phyloP scores from a whole-genome alignment of 768 basidiomycete species.

The Kwoniella europaea region DNA sequence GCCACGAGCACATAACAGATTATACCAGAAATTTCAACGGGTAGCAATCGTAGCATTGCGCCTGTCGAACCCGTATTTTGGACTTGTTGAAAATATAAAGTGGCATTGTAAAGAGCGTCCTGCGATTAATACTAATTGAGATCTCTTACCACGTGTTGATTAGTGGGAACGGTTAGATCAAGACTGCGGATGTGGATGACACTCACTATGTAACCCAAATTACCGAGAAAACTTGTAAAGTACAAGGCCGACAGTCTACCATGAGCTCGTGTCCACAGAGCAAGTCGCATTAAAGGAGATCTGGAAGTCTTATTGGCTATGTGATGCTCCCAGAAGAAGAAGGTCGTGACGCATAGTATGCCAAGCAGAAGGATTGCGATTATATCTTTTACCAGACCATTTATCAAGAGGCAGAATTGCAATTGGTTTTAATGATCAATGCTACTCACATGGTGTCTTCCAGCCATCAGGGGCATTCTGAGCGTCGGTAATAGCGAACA shows the following conservation, averaged over 20 bases:
- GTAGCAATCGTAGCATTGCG: constrained; percentile 38
- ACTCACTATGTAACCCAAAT: constrained; percentile 49
- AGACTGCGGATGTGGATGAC: neutral
- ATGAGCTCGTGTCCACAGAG: constrained; percentile 52
- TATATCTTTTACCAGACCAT: constrained; percentile 64
- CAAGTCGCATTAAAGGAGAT: constrained; percentile 53
- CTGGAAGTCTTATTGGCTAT: constrained; percentile 61
- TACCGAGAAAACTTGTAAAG: constrained; percentile 44
- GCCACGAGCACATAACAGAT: constrained; percentile 44
- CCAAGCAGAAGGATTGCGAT: constrained; percentile 71
- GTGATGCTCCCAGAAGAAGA: constrained; percentile 71
- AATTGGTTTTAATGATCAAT: too few relatives aligned
- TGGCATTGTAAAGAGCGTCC: constrained; percentile 23
- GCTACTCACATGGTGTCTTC: neutral
- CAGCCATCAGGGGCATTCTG: neutral
- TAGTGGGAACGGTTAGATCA: too few relatives aligned
- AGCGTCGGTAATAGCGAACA: neutral
- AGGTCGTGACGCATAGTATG: constrained; percentile 64
- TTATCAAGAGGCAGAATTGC: too few relatives aligned
- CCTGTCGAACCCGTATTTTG: constrained; percentile 10
- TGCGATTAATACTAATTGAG: neutral
- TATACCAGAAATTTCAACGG: constrained; percentile 41
- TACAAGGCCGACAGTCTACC: constrained; percentile 49
- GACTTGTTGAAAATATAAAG: constrained; percentile 24
- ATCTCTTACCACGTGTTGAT: too few relatives aligned